Evolutionary conservation across 805 yeast species (phyloP).

Genomic region (Teunomyces kruisii): DNA sequence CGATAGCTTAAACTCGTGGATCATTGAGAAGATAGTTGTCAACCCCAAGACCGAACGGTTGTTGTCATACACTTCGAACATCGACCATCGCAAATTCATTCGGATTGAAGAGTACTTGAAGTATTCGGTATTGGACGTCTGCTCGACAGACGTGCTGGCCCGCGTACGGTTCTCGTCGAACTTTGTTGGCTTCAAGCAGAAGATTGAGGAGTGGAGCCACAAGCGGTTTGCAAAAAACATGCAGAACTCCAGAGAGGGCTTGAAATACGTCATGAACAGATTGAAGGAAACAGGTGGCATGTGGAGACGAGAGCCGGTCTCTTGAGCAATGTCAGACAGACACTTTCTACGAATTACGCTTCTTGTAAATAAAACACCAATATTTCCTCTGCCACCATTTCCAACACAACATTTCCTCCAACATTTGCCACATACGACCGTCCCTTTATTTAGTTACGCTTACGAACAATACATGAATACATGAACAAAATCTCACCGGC

Average conservation of each 20-base stretch:
- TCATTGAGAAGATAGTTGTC: constrained; percentile 73
- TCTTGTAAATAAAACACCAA: background rate
- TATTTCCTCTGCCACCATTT: background rate
- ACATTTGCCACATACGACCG: too few species aligned
- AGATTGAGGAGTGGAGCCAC: constrained; percentile 82
- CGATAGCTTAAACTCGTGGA: constrained; percentile 66
- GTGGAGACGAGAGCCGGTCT: constrained; percentile 6
- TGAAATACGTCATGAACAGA: constrained; percentile 73
- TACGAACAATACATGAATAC: background rate
- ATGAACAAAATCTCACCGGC: too few species aligned
- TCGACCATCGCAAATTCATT: constrained; percentile 79
- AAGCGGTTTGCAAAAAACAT: constrained; percentile 67
- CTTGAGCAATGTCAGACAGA: background rate
- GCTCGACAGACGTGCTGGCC: constrained; percentile 48
- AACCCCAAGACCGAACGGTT: constrained; percentile 58
- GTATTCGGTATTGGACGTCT: constrained; percentile 41
- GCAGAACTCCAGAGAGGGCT: constrained; percentile 64
- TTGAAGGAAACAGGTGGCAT: constrained; percentile 35
- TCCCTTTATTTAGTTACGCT: background rate
- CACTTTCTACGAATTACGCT: background rate
- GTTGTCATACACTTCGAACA: constrained; percentile 72
- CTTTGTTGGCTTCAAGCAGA: constrained; percentile 63
- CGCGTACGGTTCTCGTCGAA: constrained; percentile 72
- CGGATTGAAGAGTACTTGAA: constrained; percentile 74
- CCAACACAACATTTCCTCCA: too few species aligned